Conservation (phyloP, 352 stramenopile genomes). For the Aphanomyces cochlioides region DNA sequence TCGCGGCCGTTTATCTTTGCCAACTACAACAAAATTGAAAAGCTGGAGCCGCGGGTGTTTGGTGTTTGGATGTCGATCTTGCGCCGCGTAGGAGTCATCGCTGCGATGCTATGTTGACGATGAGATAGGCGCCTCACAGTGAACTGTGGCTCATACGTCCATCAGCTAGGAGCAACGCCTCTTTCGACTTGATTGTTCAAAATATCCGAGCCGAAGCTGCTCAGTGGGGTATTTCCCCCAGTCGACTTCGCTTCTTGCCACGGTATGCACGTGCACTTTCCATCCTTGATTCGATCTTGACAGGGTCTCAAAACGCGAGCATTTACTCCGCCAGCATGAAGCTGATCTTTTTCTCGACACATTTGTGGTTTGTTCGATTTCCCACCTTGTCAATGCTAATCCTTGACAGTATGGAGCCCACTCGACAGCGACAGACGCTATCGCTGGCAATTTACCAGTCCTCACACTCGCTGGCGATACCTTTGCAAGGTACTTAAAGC, state of each 20-base stretch:
- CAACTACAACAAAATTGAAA: slow-evolving; percentile 90
- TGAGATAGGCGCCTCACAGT: slow-evolving; percentile 39
- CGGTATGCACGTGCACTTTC: slow-evolving; percentile 34
- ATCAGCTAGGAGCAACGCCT: slow-evolving; percentile 7
- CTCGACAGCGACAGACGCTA: slow-evolving; percentile 87
- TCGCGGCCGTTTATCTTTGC: slow-evolving; percentile 48
- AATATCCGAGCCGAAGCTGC: slow-evolving; percentile 53
- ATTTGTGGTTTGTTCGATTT: slow-evolving; percentile 49
- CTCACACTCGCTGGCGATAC: slow-evolving; percentile 73
- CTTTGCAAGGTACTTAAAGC: slow-evolving; percentile 45
- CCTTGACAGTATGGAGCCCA: slow-evolving; percentile 86
- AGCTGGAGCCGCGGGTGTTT: slow-evolving; percentile 66
- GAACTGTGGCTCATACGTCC: slow-evolving; percentile 60
- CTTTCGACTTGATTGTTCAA: slow-evolving; percentile 39
- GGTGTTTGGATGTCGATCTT: slow-evolving; percentile 70
- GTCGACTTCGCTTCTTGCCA: slow-evolving; percentile 52
- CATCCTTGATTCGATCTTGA: slow-evolving; percentile 2
- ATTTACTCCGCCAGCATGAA: slow-evolving; percentile 64
- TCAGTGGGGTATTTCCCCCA: slow-evolving; percentile 45
- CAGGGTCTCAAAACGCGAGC: slow-evolving; percentile 65
- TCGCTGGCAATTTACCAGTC: slow-evolving; percentile 82
- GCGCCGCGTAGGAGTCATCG: slow-evolving; percentile 31
- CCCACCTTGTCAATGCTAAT: not conserved
- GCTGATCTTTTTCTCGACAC: slow-evolving; percentile 91
- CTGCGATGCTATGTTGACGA: not conserved